Conservation (phyloP, 306 rosid genomes). For the Oxytropis ochrocephala region DNA sequence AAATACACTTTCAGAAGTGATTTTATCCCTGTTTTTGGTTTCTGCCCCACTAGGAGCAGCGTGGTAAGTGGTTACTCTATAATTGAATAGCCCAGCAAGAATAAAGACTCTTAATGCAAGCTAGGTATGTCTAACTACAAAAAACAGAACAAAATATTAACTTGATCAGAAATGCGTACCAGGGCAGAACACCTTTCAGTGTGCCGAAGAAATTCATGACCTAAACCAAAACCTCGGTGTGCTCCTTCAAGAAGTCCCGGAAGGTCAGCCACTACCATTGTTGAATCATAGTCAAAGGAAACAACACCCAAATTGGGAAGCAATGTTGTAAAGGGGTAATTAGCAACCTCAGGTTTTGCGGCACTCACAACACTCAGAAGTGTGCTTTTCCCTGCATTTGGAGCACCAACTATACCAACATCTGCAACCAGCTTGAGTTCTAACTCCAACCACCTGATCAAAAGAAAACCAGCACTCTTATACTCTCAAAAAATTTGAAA, state of each 20-base stretch:
- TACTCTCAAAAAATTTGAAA: not conserved
- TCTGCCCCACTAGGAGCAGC: not conserved
- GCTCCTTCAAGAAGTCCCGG: slow-evolving; percentile 99
- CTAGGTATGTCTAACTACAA: slow-evolving; percentile 8
- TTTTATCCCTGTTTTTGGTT: not conserved
- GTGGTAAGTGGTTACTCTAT: not conserved
- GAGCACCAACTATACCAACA: slow-evolving; percentile 94
- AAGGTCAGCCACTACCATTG: slow-evolving; percentile 94
- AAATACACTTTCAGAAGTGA: too few relatives aligned
- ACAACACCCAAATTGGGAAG: slow-evolving; percentile 96
- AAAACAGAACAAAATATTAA: not conserved
- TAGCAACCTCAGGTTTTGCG: slow-evolving; percentile 84
- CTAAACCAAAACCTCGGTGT: slow-evolving; percentile 91
- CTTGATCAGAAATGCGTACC: slow-evolving; percentile 44
- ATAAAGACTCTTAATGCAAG: not conserved
- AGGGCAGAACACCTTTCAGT: slow-evolving; percentile 93
- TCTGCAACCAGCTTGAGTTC: slow-evolving; percentile 97
- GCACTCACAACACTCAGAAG: slow-evolving; percentile 91
- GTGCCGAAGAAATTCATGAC: slow-evolving; percentile 91
- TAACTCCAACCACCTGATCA: slow-evolving; percentile 90
- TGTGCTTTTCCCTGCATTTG: slow-evolving; percentile 98
- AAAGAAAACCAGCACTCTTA: slow-evolving; percentile 24
- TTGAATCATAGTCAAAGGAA: slow-evolving; percentile 84
- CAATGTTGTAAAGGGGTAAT: slow-evolving; percentile 91
- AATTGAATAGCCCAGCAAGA: not conserved